Conservation (phyloP, 2,329 filamentous ascomycete genomes). For the Pyrenochaeta sp. region DNA sequence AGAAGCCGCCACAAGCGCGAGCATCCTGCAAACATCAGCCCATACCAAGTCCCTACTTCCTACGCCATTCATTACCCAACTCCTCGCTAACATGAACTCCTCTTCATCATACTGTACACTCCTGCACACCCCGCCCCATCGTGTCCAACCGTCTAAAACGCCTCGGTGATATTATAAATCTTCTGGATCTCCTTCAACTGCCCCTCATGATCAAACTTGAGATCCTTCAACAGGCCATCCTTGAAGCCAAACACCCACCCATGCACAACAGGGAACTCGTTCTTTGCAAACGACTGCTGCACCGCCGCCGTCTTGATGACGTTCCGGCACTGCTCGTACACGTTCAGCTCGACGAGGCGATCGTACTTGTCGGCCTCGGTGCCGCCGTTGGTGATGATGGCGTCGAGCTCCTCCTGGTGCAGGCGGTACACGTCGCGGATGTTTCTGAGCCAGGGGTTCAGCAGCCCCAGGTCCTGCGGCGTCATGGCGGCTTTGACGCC, state of each 20-base stretch:
- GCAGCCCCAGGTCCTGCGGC: slow-evolving; percentile 71
- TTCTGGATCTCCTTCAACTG: slow-evolving; percentile 67
- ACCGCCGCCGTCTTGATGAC: slow-evolving; percentile 58
- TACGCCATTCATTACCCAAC: no score
- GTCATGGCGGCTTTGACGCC: slow-evolving; percentile 70
- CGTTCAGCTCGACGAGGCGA: slow-evolving; percentile 47
- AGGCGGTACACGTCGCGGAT: slow-evolving; percentile 77
- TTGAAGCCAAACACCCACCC: slow-evolving; percentile 77
- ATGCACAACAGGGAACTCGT: slow-evolving; percentile 73
- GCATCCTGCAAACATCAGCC: no score
- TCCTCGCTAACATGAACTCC: no score
- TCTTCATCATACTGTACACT: no score
- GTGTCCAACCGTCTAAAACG: slow-evolving; percentile 7
- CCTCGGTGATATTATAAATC: slow-evolving; percentile 62
- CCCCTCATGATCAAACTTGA: slow-evolving; percentile 68
- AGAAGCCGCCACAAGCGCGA: no score
- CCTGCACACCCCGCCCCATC: no score
- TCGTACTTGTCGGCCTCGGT: slow-evolving; percentile 42
- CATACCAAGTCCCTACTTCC: slow-evolving; percentile 2
- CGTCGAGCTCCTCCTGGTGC: slow-evolving; percentile 73
- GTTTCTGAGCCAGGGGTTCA: slow-evolving; percentile 78
- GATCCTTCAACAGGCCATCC: slow-evolving; percentile 71
- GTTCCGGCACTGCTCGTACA: slow-evolving; percentile 48
- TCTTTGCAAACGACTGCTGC: slow-evolving; percentile 67
- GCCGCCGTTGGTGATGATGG: slow-evolving; percentile 21